Evolutionary conservation across 75 land plant genomes (phyloP).

Genomic region (Cupressus sempervirens): DNA sequence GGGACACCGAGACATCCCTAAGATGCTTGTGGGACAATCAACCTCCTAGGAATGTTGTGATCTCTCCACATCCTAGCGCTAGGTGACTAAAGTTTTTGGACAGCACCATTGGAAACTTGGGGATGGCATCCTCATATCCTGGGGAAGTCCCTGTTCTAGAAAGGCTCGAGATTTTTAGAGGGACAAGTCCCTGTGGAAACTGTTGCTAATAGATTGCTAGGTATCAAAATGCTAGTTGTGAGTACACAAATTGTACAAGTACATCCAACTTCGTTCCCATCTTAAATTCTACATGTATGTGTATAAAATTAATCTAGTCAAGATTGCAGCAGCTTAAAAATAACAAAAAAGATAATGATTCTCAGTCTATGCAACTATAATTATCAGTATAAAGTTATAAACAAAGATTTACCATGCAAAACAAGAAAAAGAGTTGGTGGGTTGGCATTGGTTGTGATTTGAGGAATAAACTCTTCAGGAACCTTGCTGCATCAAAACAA

Average conservation of each 20-base stretch:
- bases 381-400: background rate
- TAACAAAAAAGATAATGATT: background rate
- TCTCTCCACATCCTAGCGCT: too few species aligned
- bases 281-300: background rate
- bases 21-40: too few species aligned
- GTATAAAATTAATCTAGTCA: background rate
- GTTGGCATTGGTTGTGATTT: conserved; percentile 88
- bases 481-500: conserved; percentile 72
- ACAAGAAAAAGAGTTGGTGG: conserved; percentile 92
- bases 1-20: too few species aligned
- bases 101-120: too few species aligned
- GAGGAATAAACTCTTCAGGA: conserved; percentile 87
- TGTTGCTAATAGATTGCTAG: background rate
- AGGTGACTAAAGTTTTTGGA: too few species aligned
- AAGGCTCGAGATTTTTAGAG: too few species aligned
- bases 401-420: conserved; percentile 51
- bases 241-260: background rate
- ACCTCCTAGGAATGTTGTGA: too few species aligned
- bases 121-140: too few species aligned
- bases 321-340: background rate
- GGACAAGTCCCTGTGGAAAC: too few species aligned
- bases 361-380: background rate
- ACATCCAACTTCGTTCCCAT: background rate
- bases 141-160: too few species aligned
- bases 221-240: background rate